phyloP scores from a whole-genome alignment of 331 rosid species.

The Prunus yedoensis region DNA sequence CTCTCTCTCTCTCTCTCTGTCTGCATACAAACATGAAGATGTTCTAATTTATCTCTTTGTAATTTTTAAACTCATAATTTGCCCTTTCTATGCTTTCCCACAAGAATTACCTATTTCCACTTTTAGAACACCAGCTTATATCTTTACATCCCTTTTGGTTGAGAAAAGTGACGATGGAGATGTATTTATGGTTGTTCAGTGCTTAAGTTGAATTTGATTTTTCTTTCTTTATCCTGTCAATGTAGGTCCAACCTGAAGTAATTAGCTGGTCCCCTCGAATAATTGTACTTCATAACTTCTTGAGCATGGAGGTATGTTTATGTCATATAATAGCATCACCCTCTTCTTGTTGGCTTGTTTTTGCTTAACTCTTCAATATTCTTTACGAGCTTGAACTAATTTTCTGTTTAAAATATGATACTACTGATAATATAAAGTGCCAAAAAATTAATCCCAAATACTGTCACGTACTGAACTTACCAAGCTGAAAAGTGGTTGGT shows the following conservation, averaged over 20 bases:
- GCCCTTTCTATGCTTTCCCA: neutral
- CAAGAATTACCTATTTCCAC: neutral
- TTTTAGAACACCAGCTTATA: neutral
- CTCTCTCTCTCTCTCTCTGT: too few relatives aligned
- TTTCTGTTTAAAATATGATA: neutral
- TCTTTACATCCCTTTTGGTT: neutral
- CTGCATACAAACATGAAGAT: neutral
- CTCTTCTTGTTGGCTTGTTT: slow-evolving; percentile 8
- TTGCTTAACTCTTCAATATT: slow-evolving; percentile 15
- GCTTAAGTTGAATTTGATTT: neutral
- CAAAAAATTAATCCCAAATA: neutral
- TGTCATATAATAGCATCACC: slow-evolving; percentile 14
- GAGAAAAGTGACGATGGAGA: neutral
- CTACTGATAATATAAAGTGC: neutral
- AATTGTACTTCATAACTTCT: slow-evolving; percentile 81
- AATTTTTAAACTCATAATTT: neutral
- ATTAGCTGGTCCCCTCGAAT: slow-evolving; percentile 96
- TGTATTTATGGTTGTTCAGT: neutral
- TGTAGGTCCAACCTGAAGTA: slow-evolving; percentile 87
- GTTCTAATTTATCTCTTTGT: neutral
- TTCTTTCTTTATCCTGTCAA: slow-evolving; percentile 5
- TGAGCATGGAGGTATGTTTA: slow-evolving; percentile 76
- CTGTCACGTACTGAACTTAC: neutral
- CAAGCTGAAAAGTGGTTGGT: neutral
- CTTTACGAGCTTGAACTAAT: neutral